Base-by-base conservation (phyloP, 2,329 filamentous ascomycete species). In the Calonectria hongkongensis region DNA sequence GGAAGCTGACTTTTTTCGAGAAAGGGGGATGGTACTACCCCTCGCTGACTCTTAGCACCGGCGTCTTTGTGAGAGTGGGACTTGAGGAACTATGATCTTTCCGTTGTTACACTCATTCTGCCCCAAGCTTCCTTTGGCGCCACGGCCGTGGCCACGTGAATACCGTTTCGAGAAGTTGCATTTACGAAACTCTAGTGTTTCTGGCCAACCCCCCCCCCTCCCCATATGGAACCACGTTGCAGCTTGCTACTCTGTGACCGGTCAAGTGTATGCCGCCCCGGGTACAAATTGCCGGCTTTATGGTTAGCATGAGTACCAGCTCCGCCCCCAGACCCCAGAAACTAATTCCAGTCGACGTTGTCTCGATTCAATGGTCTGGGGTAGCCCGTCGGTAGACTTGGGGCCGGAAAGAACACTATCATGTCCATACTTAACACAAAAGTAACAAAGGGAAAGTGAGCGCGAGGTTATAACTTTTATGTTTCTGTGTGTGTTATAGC, bases 191-290 rank as follows among this genome's bases (percentile, higher is more conserved):
- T 21, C 54, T 60, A 21, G 54, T 3, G n/a, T 16, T 21, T 25
- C 54, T 13, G 12, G 21, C 27, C 54, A 27, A 39, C 25, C 54
- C 33, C 54, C 21, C 21, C 21, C 21, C 21, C 21, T 21, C 21
- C 21, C 39, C n/a, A 28, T 41, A 60, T 41, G 33, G 21, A 60
- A 60, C 33, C 33, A 41, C 33, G 54, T 60, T 60, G 54, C 54
- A 41, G 36, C 13, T 41, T 27, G 30, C 51, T 36, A 36, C n/a
- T 39, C 12, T 25, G 27, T n/a, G n/a, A 7, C 28, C 39, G 33
- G 54, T 41, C 36, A 60, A 41, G 33, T 27, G 54, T 41, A 60
- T 60, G 54, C 21, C 2, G 41, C 33, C n/a, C 54, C 54, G 54
- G 54, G 41, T 60, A 21, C 39, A 27, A 41, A 27, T n/a, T 36